These are phyloP conservation scores for Eimeria sp. DNA, from an alignment of 169 alveolate genomes.

Conservation along the genomic window DNA sequence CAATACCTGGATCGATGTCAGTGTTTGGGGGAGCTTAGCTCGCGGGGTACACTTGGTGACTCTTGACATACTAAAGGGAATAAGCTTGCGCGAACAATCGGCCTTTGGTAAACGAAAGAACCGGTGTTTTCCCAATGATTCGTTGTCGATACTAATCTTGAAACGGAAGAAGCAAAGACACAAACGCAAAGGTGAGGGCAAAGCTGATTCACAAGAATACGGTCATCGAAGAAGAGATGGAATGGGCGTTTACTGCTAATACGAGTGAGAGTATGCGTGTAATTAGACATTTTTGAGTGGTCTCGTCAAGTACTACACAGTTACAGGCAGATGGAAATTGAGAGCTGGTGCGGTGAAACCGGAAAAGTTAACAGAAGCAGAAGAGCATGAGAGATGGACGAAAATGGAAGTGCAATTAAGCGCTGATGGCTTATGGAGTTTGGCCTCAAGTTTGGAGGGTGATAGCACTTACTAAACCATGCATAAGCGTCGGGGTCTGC, in stretches of 20 bases:
- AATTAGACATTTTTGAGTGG: background rate
- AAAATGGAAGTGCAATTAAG: no score
- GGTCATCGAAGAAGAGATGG: background rate
- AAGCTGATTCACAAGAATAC: background rate
- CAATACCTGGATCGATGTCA: background rate
- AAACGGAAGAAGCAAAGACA: background rate
- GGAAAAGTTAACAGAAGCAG: background rate
- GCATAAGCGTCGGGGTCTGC: background rate
- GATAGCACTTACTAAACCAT: background rate
- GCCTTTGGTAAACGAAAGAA: slow-evolving; percentile 2
- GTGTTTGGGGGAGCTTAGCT: background rate
- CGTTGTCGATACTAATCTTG: background rate
- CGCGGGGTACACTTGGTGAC: background rate
- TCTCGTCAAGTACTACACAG: background rate
- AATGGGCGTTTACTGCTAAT: background rate
- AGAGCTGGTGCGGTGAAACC: background rate
- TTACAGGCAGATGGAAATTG: background rate
- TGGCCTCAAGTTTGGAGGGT: background rate
- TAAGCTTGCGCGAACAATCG: background rate
- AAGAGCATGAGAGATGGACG: no score
- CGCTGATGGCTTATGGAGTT: background rate
- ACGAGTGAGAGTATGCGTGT: background rate
- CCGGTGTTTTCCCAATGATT: background rate
- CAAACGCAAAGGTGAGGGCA: background rate
- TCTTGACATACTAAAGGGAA: background rate